Evolutionary conservation across 1,284 basidiomycete genomes (phyloP).

Genomic region (Malassezia arunalokei): DNA sequence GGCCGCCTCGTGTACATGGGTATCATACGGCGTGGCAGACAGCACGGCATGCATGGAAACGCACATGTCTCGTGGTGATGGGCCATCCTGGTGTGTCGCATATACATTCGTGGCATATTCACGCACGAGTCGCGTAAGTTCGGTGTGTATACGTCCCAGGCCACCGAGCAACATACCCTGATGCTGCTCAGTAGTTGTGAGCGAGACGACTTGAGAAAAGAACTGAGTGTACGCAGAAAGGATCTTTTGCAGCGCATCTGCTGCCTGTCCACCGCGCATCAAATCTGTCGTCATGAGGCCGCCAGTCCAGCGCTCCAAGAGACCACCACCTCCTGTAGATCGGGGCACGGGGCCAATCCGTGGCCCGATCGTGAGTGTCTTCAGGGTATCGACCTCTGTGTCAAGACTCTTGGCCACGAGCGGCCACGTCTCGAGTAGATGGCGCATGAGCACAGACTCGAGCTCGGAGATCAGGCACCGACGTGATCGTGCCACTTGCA

Average conservation of each 20-base stretch:
- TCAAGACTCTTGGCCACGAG: conserved; percentile 26
- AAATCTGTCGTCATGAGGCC: conserved; percentile 5
- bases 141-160: conserved; percentile 9
- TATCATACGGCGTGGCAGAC: neutral
- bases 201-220: neutral
- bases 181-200: neutral
- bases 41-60: neutral
- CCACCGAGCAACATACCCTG: conserved; percentile 1
- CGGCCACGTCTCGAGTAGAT: conserved; percentile 32
- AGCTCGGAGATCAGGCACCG: conserved; percentile 20
- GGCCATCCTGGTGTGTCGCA: neutral
- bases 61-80: neutral
- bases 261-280: neutral
- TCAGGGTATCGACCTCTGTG: conserved; percentile 23
- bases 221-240: neutral
- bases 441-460: conserved; percentile 25
- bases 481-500: conserved; percentile 14
- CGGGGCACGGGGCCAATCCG: neutral
- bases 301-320: conserved; percentile 7
- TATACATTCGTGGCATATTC: conserved; percentile 7
- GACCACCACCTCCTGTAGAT: neutral
- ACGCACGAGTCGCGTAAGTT: conserved; percentile 8
- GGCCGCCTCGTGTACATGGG: conserved; percentile 5
- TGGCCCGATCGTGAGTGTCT: neutral
- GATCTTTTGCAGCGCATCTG: neutral